Base-by-base conservation (phyloP, 2,329 filamentous ascomycete species). In the Cercospora sp. region DNA sequence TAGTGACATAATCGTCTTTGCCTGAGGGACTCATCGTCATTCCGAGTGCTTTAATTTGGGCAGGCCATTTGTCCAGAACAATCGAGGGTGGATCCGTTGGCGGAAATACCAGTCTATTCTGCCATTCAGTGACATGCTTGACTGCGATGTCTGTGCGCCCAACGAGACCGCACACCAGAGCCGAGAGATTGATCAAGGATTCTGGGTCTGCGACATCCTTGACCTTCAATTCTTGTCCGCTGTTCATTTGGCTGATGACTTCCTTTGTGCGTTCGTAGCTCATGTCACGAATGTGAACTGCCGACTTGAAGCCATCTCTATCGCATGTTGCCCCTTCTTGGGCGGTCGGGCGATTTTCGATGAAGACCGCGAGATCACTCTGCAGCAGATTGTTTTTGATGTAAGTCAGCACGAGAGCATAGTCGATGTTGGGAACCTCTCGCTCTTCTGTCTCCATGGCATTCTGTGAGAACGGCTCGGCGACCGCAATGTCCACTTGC, bases 401-500 rank as follows among this genome's bases (percentile, higher is more conserved):
- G 76, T 97, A 97, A 0, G 87, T 85, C 8, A 97, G 79, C 0
- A 96, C 88, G 66, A 89, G 89, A 16, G 84, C 83, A 60, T 91
- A 86, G 70, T 96, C 91, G 68, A 96, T 87, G n/a, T 72, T 74
- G 0, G 87, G 87, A 0, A 90, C 88, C 72, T 95, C 91, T 72
- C 91, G 91, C 68, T 94, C 93, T 26, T 89, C 86, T 55, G 91
- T 83, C 70, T 97, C 94, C 23, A 93, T 89, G 7, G 84, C 81
- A 18, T 83, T 83, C 58, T 85, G 81, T 1, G 84, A 85, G 16
- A 84, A 83, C 0, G 88, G 82, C 72, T 91, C 81, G 76, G 90
- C 88, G 5, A 87, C 87, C 57, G 94, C 86, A 13, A 90, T 87
- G 71, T 96, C 92, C 67, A 97, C 94, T 75, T 94, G 89, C 74